phyloP scores from a whole-genome alignment of 2,329 filamentous ascomycete species.

The Tympanopsis confertula region DNA sequence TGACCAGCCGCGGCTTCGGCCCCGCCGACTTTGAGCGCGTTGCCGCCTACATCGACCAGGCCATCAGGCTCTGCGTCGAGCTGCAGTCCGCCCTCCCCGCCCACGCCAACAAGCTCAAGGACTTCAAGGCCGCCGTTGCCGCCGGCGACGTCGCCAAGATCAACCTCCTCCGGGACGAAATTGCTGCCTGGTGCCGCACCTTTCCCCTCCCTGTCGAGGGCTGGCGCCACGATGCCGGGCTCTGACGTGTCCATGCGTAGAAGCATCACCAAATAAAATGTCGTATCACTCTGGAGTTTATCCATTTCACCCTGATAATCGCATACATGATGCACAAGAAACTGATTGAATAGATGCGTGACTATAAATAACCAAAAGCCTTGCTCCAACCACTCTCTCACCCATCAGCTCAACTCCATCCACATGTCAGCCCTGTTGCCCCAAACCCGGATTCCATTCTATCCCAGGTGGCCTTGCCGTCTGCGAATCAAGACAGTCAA shows the following conservation, averaged over 20 bases:
- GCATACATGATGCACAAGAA: no score
- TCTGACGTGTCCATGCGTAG: slow-evolving; percentile 35
- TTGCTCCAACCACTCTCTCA: no score
- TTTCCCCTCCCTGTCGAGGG: slow-evolving; percentile 87
- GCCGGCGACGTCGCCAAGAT: slow-evolving; percentile 71
- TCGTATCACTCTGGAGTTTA: no score
- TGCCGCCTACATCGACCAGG: slow-evolving; percentile 75
- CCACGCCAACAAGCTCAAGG: slow-evolving; percentile 98
- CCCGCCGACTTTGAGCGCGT: slow-evolving; percentile 87
- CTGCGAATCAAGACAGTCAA: no score
- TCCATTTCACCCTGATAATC: no score
- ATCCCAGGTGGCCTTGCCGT: no score
- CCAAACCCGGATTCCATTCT: no score
- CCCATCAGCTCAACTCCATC: no score
- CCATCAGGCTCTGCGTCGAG: slow-evolving; percentile 82
- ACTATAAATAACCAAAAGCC: no score
- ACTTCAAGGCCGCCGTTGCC: slow-evolving; percentile 91
- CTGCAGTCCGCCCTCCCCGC: slow-evolving; percentile 78
- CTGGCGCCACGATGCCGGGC: slow-evolving; percentile 49
- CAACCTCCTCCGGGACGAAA: slow-evolving; percentile 76
- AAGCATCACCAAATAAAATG: no score
- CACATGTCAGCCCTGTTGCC: no score
- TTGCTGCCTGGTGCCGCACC: slow-evolving; percentile 70
- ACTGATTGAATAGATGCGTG: no score
- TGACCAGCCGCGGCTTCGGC: slow-evolving; percentile 91